Base-by-base conservation (phyloP, 176 grass and related monocot species). In the Ananas comosus region DNA sequence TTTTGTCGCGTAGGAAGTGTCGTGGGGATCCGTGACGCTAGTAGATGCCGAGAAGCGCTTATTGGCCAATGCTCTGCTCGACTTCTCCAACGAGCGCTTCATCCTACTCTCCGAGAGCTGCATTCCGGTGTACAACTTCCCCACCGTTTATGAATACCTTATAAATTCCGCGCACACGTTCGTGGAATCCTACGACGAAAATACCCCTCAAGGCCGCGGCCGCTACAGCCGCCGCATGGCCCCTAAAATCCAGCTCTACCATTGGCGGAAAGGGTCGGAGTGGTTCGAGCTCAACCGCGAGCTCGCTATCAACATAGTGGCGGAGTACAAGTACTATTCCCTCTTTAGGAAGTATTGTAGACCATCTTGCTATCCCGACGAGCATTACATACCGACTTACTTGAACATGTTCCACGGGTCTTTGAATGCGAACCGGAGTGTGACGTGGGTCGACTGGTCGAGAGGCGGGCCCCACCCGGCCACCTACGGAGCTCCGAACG, bases 81-180 rank as follows among this genome's bases (percentile, higher is more conserved):
- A 92, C 73, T 85, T 96, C 85, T 89, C 88, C 13, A 89, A 92
- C 79, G 92, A 96, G 81, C 88, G 92, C 11, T 96, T 96, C 73
- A 79, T 96, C 7, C 88, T 96, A 1, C 78, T 96, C 14, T 96
- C 92, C 0, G 92, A 96, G 79, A 96, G 92, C 81, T 89, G 92
- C 81, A 96, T 91, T 67, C 88, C 86, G 7, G 73, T 96, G 54
- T 85, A 86, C 75, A 89, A 88, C 72, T 89, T 96, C 83, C 84
- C 76, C 51, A 85, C 76, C 25, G 83, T 83, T 11, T 87, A 91
- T 64, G 72, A 75, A 1, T 91, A 96, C 79, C 88, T 96, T 1
- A 76, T 89, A 14, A 85, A 69, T 3, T 96, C 92, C 2, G 83
- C 2, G 0, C 92, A 96, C 76, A 91, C 83, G 79, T 96, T 87